Conservation (phyloP, 2,329 filamentous ascomycete species). For the Penicillium sp. region DNA sequence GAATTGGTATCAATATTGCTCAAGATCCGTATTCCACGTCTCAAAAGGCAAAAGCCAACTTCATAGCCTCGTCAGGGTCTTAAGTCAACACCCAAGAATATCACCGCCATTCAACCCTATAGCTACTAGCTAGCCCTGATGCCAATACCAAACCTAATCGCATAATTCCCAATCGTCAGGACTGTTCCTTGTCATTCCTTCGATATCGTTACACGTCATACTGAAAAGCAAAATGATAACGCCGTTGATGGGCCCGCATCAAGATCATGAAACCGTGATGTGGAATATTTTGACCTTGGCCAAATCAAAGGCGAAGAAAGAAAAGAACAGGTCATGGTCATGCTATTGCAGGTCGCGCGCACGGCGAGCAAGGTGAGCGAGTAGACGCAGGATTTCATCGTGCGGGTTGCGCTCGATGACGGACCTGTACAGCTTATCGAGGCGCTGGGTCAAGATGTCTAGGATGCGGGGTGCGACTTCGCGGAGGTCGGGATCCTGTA, state of each 20-base stretch:
- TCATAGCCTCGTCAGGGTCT: constrained; percentile 3
- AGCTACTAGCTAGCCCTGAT: too few relatives aligned
- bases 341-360: constrained; percentile 41
- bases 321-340: neutral
- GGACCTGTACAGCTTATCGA: constrained; percentile 56
- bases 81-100: neutral
- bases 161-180: neutral
- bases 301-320: neutral
- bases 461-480: constrained; percentile 59
- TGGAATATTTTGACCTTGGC: neutral
- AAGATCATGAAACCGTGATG: constrained; percentile 2
- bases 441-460: constrained; percentile 55
- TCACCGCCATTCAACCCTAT: neutral
- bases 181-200: constrained; percentile 10
- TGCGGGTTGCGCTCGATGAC: constrained; percentile 52
- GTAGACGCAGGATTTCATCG: constrained; percentile 51
- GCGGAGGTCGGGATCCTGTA: constrained; percentile 51
- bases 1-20: constrained; percentile 3
- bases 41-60: constrained; percentile 2
- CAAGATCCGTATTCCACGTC: neutral
- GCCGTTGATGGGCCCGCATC: constrained; percentile 7
- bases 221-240: constrained; percentile 11
- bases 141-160: neutral
- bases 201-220: constrained; percentile 16
- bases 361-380: constrained; percentile 46